These are phyloP conservation scores for Saccharum spontaneum DNA, from an alignment of 176 grass and related monocot species.

Conservation along the genomic window DNA sequence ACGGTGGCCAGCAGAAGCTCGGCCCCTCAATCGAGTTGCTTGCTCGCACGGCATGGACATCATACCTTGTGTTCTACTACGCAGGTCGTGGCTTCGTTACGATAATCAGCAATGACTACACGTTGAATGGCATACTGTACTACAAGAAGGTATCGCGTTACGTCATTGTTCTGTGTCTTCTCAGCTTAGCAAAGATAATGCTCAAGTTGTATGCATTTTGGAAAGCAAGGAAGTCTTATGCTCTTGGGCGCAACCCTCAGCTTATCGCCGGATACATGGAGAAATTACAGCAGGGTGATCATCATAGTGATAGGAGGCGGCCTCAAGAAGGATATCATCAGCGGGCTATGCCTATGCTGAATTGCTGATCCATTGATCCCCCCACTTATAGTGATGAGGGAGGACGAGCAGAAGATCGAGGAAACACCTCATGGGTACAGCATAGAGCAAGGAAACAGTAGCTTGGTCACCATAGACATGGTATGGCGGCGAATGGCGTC, in stretches of 20 bases:
- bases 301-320: no score
- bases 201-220: no score
- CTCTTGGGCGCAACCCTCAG: not conserved
- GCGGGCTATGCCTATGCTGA: no score
- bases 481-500: not conserved
- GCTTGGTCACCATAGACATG: not conserved
- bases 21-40: not conserved
- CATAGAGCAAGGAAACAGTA: not conserved
- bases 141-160: not conserved
- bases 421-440: not conserved
- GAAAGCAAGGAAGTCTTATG: not conserved
- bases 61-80: slow-evolving; percentile 18
- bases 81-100: not conserved
- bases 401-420: slow-evolving; percentile 1
- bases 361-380: no score
- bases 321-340: no score
- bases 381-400: slow-evolving; percentile 21
- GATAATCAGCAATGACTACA: not conserved
- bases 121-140: accelerated
- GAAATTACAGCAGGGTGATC: not conserved
- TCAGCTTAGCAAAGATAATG: not conserved
- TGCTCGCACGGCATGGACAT: not conserved
- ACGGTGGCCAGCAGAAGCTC: not conserved
- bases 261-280: slow-evolving; percentile 21
- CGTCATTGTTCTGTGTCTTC: not conserved